Evolutionary conservation across 495 filamentous ascomycete species (phyloP).

Genomic region (Penicillium mononematosum): DNA sequence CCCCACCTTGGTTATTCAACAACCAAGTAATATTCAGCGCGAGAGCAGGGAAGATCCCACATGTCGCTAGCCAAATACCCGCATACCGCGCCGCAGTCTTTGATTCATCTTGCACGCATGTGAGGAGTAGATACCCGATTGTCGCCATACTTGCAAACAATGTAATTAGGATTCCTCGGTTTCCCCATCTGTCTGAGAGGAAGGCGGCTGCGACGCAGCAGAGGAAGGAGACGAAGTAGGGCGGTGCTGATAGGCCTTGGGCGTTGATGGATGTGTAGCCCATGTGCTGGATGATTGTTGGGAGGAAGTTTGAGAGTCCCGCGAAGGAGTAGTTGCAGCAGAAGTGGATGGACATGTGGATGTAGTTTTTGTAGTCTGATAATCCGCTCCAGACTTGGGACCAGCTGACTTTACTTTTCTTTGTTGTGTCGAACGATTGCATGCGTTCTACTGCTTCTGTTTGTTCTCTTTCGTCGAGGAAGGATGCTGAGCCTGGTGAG

Average conservation of each 20-base stretch:
- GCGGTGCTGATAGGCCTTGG: slow-evolving; percentile 71
- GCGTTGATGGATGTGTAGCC: slow-evolving; percentile 63
- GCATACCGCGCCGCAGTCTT: slow-evolving; percentile 55
- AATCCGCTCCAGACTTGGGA: slow-evolving; percentile 26
- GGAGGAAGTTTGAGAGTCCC: slow-evolving; percentile 68
- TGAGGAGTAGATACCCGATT: slow-evolving; percentile 67
- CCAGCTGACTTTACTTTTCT: slow-evolving; percentile 23
- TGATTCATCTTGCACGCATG: slow-evolving; percentile 38
- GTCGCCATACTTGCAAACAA: slow-evolving; percentile 55
- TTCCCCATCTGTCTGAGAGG: slow-evolving; percentile 61
- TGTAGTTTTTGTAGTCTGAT: slow-evolving; percentile 32
- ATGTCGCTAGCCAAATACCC: slow-evolving; percentile 61
- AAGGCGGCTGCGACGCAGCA: slow-evolving; percentile 57
- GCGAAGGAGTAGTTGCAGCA: slow-evolving; percentile 8
- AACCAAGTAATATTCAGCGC: slow-evolving; percentile 65
- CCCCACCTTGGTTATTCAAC: slow-evolving; percentile 60
- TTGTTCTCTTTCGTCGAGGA: slow-evolving; percentile 52
- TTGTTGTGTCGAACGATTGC: slow-evolving; percentile 25
- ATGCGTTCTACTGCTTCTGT: slow-evolving; percentile 8
- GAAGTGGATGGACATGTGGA: slow-evolving; percentile 26
- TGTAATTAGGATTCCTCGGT: slow-evolving; percentile 62
- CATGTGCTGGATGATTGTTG: slow-evolving; percentile 67
- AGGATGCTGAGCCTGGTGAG: too few species aligned
- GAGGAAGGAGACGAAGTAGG: slow-evolving; percentile 69
- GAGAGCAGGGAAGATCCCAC: slow-evolving; percentile 60